A percentile compares a stretch with the other conserved stretches of the same genome.
Evolutionary conservation across 2,329 filamentous ascomycete genomes (phyloP).

Genomic region (Aspergillus pseudotamarii): DNA sequence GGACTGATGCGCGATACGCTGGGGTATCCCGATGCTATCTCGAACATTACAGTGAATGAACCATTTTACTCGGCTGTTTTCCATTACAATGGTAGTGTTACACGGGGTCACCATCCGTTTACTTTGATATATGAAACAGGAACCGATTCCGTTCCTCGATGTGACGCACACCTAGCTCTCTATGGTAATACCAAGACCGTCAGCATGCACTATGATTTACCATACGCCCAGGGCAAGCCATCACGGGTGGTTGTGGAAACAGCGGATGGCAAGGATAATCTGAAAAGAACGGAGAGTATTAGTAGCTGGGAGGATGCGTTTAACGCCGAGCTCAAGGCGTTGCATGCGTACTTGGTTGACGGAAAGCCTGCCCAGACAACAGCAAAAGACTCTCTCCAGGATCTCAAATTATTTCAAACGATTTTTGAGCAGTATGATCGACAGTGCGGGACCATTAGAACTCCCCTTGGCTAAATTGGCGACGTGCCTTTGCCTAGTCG

Average conservation of each 20-base stretch:
- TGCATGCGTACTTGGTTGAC: constrained; percentile 39
- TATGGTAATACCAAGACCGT: constrained; percentile 59
- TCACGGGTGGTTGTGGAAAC: constrained; percentile 50
- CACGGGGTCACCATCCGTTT: constrained; percentile 40
- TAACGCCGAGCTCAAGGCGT: constrained; percentile 36
- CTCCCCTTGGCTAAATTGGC: constrained; percentile 31
- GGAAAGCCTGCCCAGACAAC: constrained; percentile 37
- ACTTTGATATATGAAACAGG: constrained; percentile 61
- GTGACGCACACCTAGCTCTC: constrained; percentile 45
- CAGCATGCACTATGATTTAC: constrained; percentile 58
- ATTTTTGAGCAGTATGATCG: constrained; percentile 42
- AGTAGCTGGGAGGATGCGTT: constrained; percentile 43
- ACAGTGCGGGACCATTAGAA: constrained; percentile 38
- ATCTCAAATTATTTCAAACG: constrained; percentile 38
- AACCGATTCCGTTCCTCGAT: constrained; percentile 53
- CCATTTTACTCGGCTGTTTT: constrained; percentile 46
- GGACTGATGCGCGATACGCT: constrained; percentile 58
- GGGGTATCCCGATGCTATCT: constrained; percentile 52
- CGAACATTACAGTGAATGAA: constrained; percentile 48
- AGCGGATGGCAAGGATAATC: constrained; percentile 27
- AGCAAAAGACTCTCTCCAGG: constrained; percentile 38
- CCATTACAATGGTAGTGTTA: constrained; percentile 30
- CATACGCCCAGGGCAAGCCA: constrained; percentile 59
- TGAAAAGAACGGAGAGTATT: constrained; percentile 31
- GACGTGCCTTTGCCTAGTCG: neutral